phyloP scores from a whole-genome alignment of 1,284 basidiomycete species.

The Rhizoctonia solani region DNA sequence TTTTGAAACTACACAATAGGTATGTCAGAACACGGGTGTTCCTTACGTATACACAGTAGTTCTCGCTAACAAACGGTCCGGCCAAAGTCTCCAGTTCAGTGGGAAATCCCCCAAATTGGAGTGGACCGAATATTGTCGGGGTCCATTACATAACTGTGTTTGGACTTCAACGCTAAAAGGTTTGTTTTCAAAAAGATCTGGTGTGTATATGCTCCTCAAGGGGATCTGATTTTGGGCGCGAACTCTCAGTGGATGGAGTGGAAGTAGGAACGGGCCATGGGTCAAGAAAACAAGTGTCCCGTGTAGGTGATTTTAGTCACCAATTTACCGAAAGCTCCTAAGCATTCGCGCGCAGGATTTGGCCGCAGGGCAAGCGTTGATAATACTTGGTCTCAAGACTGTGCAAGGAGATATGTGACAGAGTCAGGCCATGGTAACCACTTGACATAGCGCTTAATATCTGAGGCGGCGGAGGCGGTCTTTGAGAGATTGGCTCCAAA shows the following conservation, averaged over 20 bases:
- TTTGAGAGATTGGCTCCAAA: neutral
- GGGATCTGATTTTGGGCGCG: neutral
- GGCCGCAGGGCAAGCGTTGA: conserved; percentile 3
- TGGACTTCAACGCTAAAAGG: conserved; percentile 19
- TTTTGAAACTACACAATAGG: conserved; percentile 13
- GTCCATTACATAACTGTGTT: conserved; percentile 9
- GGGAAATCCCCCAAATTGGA: neutral
- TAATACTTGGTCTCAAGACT: neutral
- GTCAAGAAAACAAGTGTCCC: neutral
- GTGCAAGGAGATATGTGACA: neutral
- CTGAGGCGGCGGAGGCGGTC: neutral
- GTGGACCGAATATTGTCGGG: neutral
- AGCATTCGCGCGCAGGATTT: neutral
- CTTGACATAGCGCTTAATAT: too few species aligned
- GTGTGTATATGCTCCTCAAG: neutral
- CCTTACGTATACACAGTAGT: too few species aligned
- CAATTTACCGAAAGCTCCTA: neutral
- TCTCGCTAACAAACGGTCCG: too few species aligned
- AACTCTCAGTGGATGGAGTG: neutral
- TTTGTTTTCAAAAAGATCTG: neutral
- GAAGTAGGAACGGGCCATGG: neutral
- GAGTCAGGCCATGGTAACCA: too few species aligned
- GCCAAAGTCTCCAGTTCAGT: conserved; percentile 1
- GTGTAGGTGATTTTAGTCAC: neutral
- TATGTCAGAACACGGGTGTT: too few species aligned